Percentiles rank a stretch among this genome's conserved stretches.
phyloP scores from a whole-genome alignment of 2,329 filamentous ascomycete species.

The Ophiostoma montium region DNA sequence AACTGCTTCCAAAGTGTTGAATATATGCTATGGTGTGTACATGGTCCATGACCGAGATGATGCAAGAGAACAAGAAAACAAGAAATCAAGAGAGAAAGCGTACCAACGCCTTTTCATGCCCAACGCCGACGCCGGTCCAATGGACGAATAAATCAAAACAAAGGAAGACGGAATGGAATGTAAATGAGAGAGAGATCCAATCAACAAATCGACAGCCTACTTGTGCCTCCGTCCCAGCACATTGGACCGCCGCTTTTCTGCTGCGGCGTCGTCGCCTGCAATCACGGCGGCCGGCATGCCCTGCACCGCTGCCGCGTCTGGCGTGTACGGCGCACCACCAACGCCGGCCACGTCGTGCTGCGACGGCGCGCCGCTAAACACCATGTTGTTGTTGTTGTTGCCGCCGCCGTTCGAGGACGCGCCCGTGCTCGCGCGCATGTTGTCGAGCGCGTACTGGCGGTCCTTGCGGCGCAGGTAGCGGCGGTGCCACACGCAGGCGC shows the following conservation, averaged over 20 bases:
- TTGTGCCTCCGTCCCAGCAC: conserved; percentile 2
- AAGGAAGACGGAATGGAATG: no score
- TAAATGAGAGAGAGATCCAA: background rate
- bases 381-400: no score
- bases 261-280: conserved; percentile 19
- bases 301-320: background rate
- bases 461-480: conserved; percentile 60
- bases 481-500: conserved; percentile 56
- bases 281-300: background rate
- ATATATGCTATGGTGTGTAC: no score
- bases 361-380: conserved; percentile 16
- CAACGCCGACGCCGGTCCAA: background rate
- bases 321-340: background rate
- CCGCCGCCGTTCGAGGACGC: conserved; percentile 20
- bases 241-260: conserved; percentile 14
- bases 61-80: background rate
- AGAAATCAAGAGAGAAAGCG: background rate
- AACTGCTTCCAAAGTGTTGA: background rate
- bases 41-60: no score
- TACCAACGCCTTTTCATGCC: background rate
- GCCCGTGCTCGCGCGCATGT: conserved; percentile 17
- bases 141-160: no score
- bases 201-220: background rate
- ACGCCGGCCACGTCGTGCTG: conserved; percentile 19
- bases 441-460: conserved; percentile 35